phyloP scores from a whole-genome alignment of 345 rosid species.

The Clausena lansium region DNA sequence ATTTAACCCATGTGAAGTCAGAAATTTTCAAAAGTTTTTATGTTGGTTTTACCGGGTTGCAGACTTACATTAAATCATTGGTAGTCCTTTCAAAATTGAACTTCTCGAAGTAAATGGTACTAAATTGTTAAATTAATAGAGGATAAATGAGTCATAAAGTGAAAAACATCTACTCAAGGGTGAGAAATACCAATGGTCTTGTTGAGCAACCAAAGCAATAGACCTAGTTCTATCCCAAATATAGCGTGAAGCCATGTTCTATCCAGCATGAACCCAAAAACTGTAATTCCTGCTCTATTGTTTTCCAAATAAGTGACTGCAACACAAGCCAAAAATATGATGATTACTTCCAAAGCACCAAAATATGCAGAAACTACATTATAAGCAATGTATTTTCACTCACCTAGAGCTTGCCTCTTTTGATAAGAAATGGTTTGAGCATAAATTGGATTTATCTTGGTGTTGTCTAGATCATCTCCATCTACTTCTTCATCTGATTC shows the following conservation, averaged over 20 bases:
- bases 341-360: background rate
- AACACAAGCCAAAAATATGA: slow-evolving; percentile 5
- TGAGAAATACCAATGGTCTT: slow-evolving; percentile 60
- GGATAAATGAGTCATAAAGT: background rate
- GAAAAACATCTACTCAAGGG: background rate
- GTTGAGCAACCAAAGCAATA: slow-evolving; percentile 88
- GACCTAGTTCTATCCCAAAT: slow-evolving; percentile 74
- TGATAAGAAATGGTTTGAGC: slow-evolving; percentile 80
- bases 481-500: slow-evolving; percentile 69
- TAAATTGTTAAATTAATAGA: background rate
- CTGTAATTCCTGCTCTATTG: slow-evolving; percentile 86
- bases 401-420: slow-evolving; percentile 86
- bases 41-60: background rate
- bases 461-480: slow-evolving; percentile 59
- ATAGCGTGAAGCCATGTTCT: slow-evolving; percentile 84
- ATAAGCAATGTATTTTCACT: background rate
- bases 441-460: slow-evolving; percentile 53
- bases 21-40: background rate
- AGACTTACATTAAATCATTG: background rate
- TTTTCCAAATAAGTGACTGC: slow-evolving; percentile 84
- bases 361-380: background rate
- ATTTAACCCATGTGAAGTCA: background rate
- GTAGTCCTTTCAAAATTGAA: background rate
- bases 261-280: slow-evolving; percentile 78
- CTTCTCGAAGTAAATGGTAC: background rate